Evolutionary conservation across 768 basidiomycete genomes (phyloP).

Genomic region (Butyriboletus loyo): DNA sequence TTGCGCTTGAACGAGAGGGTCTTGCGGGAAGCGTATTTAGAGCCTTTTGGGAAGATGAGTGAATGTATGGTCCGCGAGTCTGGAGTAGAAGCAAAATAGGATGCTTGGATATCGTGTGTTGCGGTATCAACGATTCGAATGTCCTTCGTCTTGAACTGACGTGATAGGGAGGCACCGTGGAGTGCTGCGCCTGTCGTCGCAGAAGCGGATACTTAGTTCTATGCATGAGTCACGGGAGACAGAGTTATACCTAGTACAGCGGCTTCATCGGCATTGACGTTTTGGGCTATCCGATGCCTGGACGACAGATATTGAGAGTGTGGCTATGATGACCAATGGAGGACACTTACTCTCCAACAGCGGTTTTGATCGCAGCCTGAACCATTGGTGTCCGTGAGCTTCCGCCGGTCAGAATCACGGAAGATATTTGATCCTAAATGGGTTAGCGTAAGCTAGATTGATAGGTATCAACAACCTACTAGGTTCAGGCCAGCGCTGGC

Average conservation of each 20-base stretch:
- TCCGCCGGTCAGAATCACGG: slow-evolving; percentile 92
- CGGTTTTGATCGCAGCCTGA: slow-evolving; percentile 71
- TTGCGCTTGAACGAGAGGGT: slow-evolving; percentile 82
- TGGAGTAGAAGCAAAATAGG: slow-evolving; percentile 64
- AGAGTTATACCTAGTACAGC: slow-evolving; percentile 69
- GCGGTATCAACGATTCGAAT: slow-evolving; percentile 79
- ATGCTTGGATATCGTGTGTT: slow-evolving; percentile 73
- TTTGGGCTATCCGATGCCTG: slow-evolving; percentile 83
- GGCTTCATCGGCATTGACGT: slow-evolving; percentile 96
- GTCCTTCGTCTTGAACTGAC: slow-evolving; percentile 94
- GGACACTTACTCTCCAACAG: slow-evolving; percentile 70
- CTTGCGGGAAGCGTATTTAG: slow-evolving; percentile 80
- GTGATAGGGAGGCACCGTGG: slow-evolving; percentile 82
- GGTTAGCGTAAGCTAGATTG: not conserved
- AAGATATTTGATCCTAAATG: slow-evolving; percentile 72
- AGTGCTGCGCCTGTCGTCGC: slow-evolving; percentile 66
- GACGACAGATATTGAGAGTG: not conserved
- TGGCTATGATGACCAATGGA: not conserved
- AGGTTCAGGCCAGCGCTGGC: slow-evolving; percentile 61
- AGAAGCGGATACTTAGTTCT: slow-evolving; percentile 1
- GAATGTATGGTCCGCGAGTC: slow-evolving; percentile 66
- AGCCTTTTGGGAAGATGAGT: slow-evolving; percentile 71
- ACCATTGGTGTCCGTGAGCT: slow-evolving; percentile 89
- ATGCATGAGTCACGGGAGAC: not conserved
- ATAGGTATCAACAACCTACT: slow-evolving; percentile 37